Conservation (phyloP, 208 protist genomes). For the Acanthamoeba lenticulata region DNA sequence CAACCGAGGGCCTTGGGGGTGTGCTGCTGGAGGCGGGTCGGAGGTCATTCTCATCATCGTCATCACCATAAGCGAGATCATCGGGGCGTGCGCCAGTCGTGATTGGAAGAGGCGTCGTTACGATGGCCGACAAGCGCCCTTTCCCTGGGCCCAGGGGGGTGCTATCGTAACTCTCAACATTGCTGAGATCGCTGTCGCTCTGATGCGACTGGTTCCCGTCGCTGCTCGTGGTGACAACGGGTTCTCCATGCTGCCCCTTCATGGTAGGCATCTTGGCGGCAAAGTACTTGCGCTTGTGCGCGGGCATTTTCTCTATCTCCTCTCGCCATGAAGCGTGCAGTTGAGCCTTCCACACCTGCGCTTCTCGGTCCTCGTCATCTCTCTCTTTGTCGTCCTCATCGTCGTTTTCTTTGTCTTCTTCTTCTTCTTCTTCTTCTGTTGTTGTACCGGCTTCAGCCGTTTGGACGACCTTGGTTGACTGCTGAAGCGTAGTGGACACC, state of each 20-base stretch:
- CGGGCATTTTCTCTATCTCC: constrained; percentile 50
- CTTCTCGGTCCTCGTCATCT: neutral
- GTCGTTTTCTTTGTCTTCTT: neutral
- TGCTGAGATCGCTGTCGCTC: neutral
- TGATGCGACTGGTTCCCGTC: neutral
- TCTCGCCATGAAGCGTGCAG: constrained; percentile 11
- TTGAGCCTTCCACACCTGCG: neutral
- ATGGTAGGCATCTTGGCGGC: neutral
- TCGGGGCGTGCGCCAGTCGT: no score
- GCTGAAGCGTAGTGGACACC: neutral
- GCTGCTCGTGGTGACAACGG: neutral
- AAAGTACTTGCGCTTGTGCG: neutral
- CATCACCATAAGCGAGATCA: no score
- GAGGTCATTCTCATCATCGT: no score
- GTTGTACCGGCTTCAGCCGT: neutral
- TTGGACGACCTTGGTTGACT: neutral
- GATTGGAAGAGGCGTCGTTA: neutral
- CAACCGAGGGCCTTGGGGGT: neutral
- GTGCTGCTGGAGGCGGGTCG: no score
- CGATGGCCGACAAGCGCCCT: neutral
- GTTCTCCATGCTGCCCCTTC: neutral
- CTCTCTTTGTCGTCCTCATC: neutral
- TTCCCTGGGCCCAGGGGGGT: neutral
- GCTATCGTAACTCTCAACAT: neutral
- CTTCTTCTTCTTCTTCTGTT: neutral